Base-by-base conservation (phyloP, 768 basidiomycete genomes). In the Tremella yokohamensis region DNA sequence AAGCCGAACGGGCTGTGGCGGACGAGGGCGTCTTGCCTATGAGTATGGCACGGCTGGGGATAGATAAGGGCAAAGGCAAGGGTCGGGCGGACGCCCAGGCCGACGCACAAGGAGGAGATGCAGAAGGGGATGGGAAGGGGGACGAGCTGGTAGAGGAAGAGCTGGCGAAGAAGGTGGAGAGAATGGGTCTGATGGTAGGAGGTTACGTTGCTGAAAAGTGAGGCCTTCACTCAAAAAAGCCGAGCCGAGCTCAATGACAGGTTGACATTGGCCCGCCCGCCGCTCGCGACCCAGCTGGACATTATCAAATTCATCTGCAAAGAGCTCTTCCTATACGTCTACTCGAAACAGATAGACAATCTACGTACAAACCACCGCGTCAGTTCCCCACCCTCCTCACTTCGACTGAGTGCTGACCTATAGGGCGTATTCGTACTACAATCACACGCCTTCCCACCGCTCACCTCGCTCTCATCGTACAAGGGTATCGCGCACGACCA, bases 311-410 rank as follows among this genome's bases (percentile, higher is more conserved):
- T 96, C 70, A 82, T 97, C 57, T 97, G 92, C 79, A 97, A 97
- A 71, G 92, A 97, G 56, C 79, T 97, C n/a, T 97, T 92, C 89
- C 80, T 84, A 0, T 84, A 86, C 19, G 87, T 87, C 56, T 96
- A 89, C 86, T 88, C 91, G 52, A 93, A 93, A 72, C 93, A 94
- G 73, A 89, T 96, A 1, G 92, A 96, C 69, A 97, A 97, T 75
- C 78, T 97, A 57, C 84, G 92, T 45, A 97, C 92, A 15, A 97
- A 97, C 74, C 93, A 94, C 75, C 81, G 92, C 49, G 91, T 91
- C 70, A 40, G 84, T 78, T 13, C 45, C 39, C 2, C 11, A 24
- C n/a, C 26, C 38, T 48, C 13, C n/a, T 26, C 2, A n/a, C 26
- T 26, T 34, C 8, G 18, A 24, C 49, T 61, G 40, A 56, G 22